Evolutionary conservation across 1,139 yeast genomes (phyloP), one percentile per base, ranked within the genome.

Genomic region (Suhomyces panamericanus): DNA sequence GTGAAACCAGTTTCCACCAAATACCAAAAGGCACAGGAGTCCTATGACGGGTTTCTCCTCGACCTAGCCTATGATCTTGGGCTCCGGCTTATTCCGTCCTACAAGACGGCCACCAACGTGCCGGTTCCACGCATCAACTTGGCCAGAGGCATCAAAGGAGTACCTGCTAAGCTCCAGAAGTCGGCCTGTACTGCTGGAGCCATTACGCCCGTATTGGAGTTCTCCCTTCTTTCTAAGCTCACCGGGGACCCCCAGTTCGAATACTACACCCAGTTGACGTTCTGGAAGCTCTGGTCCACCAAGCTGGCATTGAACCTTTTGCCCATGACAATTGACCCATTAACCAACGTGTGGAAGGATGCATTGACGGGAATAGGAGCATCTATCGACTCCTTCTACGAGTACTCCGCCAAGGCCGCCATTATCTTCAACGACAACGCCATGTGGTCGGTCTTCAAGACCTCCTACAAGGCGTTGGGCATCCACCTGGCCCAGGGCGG

Each of bases 141-240:
- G 33, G 67, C 66, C 13, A 55, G 65, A 24, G 91, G 90, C 0
- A 69, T 80, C 0, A 58, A 61, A 2, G 67, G 64, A 0, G 73
- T 77, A 0, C 80, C 81, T 1, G 51, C 60, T 9, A 46, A 53
- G 3, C 52, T 75, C 11, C 81, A 78, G 46, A 57, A 68, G 16
- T 95, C 87, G 50, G 90, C 91, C 9, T 89, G 96, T 59, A 78
- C 90, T 0, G 86, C 96, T 0, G 97, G 96, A 0, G 93, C 90
- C 7, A 85, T 90, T 0, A 83, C 93, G 1, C 87, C 96, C 4
- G 75, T 88, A 46, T 67, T 90, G 38, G 97, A 90, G 61, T 81
- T 90, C 61, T 80, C 91, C 0, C 63, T 90, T 38, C 67, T 91
- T 27, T 86, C 95, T 0, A 69, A 80, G 44, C 69, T 89, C 30